These are phyloP conservation scores for Massariosphaeria phaeospora DNA, from an alignment of 495 filamentous ascomycete genomes.

Conservation along the genomic window DNA sequence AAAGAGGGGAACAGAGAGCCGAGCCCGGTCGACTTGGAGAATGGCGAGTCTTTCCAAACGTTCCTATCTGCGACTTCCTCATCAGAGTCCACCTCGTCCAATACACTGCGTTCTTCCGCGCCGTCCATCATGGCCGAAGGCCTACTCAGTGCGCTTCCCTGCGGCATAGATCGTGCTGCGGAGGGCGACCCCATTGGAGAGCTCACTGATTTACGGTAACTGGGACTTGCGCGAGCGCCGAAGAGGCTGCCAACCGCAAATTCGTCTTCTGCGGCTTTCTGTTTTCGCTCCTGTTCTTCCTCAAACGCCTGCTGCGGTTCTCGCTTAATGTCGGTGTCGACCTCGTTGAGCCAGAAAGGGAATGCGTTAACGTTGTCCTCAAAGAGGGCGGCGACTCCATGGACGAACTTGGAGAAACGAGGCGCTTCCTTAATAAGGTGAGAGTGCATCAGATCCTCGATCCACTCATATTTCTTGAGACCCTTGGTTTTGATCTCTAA, in stretches of 20 bases:
- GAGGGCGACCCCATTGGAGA: slow-evolving; percentile 34
- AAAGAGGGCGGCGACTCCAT: slow-evolving; percentile 84
- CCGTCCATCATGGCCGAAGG: slow-evolving; percentile 23
- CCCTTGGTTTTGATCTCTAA: slow-evolving; percentile 87
- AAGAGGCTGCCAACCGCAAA: slow-evolving; percentile 83
- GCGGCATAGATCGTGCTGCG: slow-evolving; percentile 1
- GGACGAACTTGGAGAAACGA: slow-evolving; percentile 93
- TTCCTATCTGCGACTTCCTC: slow-evolving; percentile 37
- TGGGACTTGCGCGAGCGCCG: slow-evolving; percentile 46
- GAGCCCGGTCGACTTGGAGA: slow-evolving; percentile 42
- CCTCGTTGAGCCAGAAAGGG: slow-evolving; percentile 88
- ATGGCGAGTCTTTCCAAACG: slow-evolving; percentile 17
- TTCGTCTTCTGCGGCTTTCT: slow-evolving; percentile 75
- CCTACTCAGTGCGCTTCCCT: slow-evolving; percentile 5
- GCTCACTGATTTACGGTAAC: slow-evolving; percentile 21
- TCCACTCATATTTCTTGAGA: slow-evolving; percentile 73
- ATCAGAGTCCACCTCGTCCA: slow-evolving; percentile 43
- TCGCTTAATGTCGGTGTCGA: slow-evolving; percentile 87
- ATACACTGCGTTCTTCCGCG: slow-evolving; percentile 35
- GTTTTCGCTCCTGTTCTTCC: slow-evolving; percentile 77
- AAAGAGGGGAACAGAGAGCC: slow-evolving; percentile 65
- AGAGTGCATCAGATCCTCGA: slow-evolving; percentile 82
- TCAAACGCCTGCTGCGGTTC: slow-evolving; percentile 90
- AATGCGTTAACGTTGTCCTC: slow-evolving; percentile 94
- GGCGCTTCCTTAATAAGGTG: slow-evolving; percentile 87